Evolutionary conservation across 768 basidiomycete genomes (phyloP).

Genomic region (Xerocomellus intermedius): DNA sequence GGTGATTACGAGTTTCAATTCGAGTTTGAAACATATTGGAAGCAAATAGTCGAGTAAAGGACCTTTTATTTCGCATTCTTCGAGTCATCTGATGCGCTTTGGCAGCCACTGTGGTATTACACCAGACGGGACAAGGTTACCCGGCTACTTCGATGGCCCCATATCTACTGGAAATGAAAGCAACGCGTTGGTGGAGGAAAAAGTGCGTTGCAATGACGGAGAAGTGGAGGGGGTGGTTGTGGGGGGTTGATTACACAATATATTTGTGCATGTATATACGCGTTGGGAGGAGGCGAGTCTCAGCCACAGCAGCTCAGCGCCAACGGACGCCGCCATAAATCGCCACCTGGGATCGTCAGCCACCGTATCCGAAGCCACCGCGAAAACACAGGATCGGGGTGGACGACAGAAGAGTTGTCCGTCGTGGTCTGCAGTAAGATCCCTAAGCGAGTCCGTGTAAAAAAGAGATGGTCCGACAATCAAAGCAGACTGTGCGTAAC

Average conservation of each 20-base stretch:
- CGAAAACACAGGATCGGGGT: constrained; percentile 10
- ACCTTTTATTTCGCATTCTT: background rate
- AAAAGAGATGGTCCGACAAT: constrained; percentile 31
- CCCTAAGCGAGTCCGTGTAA: constrained; percentile 14
- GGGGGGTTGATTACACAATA: constrained; percentile 23
- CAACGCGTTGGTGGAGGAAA: background rate
- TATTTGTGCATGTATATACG: constrained; percentile 23
- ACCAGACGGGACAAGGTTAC: constrained; percentile 50
- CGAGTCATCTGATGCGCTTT: background rate
- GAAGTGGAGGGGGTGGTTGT: background rate
- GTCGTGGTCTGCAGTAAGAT: constrained; percentile 12
- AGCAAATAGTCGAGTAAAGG: constrained; percentile 66
- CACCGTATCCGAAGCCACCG: constrained; percentile 22
- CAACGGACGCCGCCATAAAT: constrained; percentile 25
- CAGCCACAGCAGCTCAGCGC: constrained; percentile 18
- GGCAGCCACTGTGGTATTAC: constrained; percentile 57
- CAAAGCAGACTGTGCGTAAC: constrained; percentile 36
- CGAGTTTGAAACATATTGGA: constrained; percentile 75
- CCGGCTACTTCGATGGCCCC: constrained; percentile 32
- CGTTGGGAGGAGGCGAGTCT: background rate
- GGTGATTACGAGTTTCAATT: constrained; percentile 74
- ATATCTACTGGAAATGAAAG: background rate
- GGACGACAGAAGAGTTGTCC: constrained; percentile 1
- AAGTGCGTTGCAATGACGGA: background rate
- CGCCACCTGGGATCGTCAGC: constrained; percentile 28